phyloP scores from a whole-genome alignment of 2,329 filamentous ascomycete genomes.

The Epichloe scottii region DNA sequence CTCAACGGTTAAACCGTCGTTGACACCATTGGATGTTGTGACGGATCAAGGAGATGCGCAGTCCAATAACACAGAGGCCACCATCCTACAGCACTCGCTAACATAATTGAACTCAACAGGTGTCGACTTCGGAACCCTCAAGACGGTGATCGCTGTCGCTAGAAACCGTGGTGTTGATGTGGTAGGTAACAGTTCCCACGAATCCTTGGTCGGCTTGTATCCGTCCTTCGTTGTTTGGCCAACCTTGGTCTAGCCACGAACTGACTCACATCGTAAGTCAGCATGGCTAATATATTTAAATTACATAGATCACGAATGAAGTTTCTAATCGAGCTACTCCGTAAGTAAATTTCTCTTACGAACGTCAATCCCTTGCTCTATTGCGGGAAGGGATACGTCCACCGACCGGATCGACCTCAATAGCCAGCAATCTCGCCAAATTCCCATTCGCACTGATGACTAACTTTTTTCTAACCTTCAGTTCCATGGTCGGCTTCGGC shows the following conservation, averaged over 20 bases:
- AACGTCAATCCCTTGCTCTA: conserved; percentile 11
- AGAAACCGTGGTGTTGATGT: conserved; percentile 98
- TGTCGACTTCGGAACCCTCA: conserved; percentile 91
- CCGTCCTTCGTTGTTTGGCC: neutral
- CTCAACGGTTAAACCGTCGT: neutral
- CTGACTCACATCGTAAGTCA: too few species aligned
- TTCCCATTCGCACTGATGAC: neutral
- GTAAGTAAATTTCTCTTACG: conserved; percentile 47
- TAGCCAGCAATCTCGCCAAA: too few species aligned
- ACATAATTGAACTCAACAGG: conserved; percentile 31
- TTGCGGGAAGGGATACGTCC: neutral
- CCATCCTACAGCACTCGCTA: conserved; percentile 3
- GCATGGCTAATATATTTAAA: neutral
- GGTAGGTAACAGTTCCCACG: conserved; percentile 45
- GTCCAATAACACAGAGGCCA: neutral
- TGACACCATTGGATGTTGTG: neutral
- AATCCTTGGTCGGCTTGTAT: neutral
- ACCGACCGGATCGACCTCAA: too few species aligned
- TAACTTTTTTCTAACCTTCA: conserved; percentile 23
- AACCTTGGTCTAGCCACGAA: neutral
- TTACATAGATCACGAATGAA: conserved; percentile 82
- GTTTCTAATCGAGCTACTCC: conserved; percentile 96
- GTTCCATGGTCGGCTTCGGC: conserved; percentile 88
- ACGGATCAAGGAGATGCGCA: neutral
- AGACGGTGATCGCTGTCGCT: conserved; percentile 94